Percentiles rank a stretch among this genome's conserved stretches.
These are phyloP conservation scores for Yamadazyma blattariae DNA, from an alignment of 1,139 yeast species.

Conservation along the genomic window DNA sequence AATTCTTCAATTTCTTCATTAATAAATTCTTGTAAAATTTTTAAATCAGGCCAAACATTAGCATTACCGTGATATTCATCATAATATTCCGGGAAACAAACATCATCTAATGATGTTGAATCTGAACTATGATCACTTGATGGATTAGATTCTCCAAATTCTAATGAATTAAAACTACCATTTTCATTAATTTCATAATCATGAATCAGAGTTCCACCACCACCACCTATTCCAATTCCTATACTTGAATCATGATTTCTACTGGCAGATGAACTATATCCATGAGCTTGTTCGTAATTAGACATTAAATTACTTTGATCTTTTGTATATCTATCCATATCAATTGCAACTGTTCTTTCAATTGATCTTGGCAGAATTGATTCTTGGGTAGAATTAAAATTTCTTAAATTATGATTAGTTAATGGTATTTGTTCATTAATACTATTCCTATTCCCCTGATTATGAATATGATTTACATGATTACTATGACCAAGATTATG, in stretches of 20 bases:
- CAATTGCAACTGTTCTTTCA: constrained; percentile 21
- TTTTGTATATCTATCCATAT: constrained; percentile 40
- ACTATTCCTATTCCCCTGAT: not conserved
- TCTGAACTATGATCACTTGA: constrained; percentile 69
- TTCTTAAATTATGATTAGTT: constrained; percentile 37
- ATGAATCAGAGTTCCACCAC: not conserved
- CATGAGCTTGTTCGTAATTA: not conserved
- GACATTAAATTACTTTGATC: constrained; percentile 30
- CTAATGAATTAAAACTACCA: constrained; percentile 29
- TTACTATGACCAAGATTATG: not conserved
- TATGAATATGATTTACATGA: not conserved
- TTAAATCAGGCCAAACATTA: constrained; percentile 75
- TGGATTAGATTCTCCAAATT: constrained; percentile 64
- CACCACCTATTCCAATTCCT: too few relatives aligned
- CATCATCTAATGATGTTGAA: constrained; percentile 80
- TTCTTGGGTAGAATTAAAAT: constrained; percentile 12
- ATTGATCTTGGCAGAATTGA: constrained; percentile 12
- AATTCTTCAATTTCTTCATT: constrained; percentile 49
- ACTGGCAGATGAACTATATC: not conserved
- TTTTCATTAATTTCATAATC: constrained; percentile 10
- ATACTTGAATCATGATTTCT: not conserved
- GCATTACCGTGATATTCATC: constrained; percentile 22
- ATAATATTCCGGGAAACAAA: constrained; percentile 66
- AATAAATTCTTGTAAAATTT: constrained; percentile 72
- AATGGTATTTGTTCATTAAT: constrained; percentile 25